Base-by-base conservation (phyloP, 2,329 filamentous ascomycete genomes). In the Trichoderma citrinoviride region DNA sequence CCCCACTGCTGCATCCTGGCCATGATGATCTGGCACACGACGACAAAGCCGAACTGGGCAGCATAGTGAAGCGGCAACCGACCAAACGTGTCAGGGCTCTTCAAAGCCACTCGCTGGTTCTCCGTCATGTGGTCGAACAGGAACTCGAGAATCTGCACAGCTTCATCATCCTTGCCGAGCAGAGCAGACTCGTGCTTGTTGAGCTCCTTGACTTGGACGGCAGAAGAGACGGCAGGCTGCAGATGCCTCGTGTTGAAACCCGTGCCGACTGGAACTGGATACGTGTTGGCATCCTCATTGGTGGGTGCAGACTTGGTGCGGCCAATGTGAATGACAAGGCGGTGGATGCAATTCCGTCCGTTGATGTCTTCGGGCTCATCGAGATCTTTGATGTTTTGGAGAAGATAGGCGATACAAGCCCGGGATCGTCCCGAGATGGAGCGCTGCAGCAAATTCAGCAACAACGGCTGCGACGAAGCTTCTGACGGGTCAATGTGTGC, bases 291-390 rank as follows among this genome's bases (percentile, higher is more conserved):
- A 21, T 84, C 81, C 21, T 83, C 75, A 57, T 87, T 85, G 3
- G 77, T 71, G 1, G 78, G 75, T 0, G 77, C 73, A 1, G 81
- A 80, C 67, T 85, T 85, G n/a, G 89, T 87, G 55, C 94, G 88
- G 19, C 94, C 93, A 70, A 97, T 96, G 21, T 93, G 89, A 66
- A 98, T 96, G 47, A 99, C 90, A 2, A 98, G 82, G 8, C 95
- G 89, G 75, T 99, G 95, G 55, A 99, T 87, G 74, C 92, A 95
- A 74, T 97, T 99, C 14, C 95, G 89, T 71, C 90, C 89, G 77
- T 98, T 97, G 73, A 99, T 92, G 73, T 98, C 95, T 70, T 96
- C 91, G 2, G 90, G 86, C 73, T 97, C 93, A 56, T 96, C 88
- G 2, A 98, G 82, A 1, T 85, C 88, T 50, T 87, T 84, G 58